These are phyloP conservation scores for Phytophthora foliorum DNA, from an alignment of 352 stramenopile genomes.

Conservation along the genomic window DNA sequence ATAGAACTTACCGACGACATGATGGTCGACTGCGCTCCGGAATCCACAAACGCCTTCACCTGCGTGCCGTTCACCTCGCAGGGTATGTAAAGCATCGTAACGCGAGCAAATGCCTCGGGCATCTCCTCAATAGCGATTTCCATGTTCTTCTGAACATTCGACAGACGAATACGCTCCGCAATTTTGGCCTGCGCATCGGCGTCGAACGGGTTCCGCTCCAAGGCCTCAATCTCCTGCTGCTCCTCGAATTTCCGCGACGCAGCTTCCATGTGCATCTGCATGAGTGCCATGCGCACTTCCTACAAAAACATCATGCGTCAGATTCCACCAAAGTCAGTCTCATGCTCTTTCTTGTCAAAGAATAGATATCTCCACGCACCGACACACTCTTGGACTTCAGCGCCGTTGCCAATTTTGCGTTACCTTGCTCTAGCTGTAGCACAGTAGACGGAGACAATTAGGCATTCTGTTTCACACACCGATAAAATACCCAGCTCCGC, in stretches of 20 bases:
- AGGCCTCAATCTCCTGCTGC: conserved; percentile 70
- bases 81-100: conserved; percentile 92
- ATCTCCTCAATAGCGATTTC: conserved; percentile 92
- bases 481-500: background rate
- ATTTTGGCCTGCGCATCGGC: conserved; percentile 82
- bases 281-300: conserved; percentile 84
- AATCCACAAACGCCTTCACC: conserved; percentile 94
- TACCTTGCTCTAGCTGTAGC: conserved; percentile 67
- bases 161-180: conserved; percentile 84
- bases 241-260: conserved; percentile 84
- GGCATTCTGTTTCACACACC: background rate
- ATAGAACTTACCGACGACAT: conserved; percentile 84
- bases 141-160: conserved; percentile 92
- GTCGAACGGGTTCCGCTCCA: conserved; percentile 86
- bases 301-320: conserved; percentile 28
- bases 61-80: conserved; percentile 85
- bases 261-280: conserved; percentile 89
- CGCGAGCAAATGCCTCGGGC: conserved; percentile 85
- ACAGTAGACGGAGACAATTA: background rate
- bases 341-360: background rate
- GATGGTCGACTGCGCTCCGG: conserved; percentile 92
- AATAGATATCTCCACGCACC: conserved; percentile 44
- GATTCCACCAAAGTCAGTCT: background rate
- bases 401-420: conserved; percentile 70
- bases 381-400: conserved; percentile 74